Evolutionary conservation across 2,329 filamentous ascomycete genomes (phyloP).

Genomic region (Cordyceps javanica): DNA sequence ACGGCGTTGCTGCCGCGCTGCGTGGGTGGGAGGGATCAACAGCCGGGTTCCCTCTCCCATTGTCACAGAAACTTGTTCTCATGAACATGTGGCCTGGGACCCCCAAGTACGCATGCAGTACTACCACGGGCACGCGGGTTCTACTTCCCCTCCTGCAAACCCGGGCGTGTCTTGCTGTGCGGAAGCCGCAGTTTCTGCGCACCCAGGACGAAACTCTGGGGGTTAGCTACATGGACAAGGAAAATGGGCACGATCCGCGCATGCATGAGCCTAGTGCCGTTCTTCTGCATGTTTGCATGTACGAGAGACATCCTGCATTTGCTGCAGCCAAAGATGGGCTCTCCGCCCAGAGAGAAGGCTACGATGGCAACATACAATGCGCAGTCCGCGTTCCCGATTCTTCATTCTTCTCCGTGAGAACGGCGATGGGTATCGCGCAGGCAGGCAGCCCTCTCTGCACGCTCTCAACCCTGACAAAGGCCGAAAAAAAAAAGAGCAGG

Average conservation of each 20-base stretch:
- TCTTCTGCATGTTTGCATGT: not conserved
- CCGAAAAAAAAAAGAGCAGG: not conserved
- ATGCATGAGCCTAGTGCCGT: not conserved
- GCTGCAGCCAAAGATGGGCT: not conserved
- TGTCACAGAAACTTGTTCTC: not conserved
- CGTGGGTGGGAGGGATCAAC: too few species aligned
- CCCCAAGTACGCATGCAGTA: not conserved
- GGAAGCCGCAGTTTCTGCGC: not conserved
- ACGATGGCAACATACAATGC: too few species aligned
- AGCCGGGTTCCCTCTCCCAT: not conserved
- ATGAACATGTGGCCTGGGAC: not conserved
- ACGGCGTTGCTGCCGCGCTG: too few species aligned
- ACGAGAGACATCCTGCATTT: not conserved
- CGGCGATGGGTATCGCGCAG: too few species aligned
- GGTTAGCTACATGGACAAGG: too few species aligned
- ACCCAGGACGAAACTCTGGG: too few species aligned
- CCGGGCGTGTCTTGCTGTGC: not conserved
- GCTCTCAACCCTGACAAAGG: not conserved
- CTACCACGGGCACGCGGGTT: not conserved
- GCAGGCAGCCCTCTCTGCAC: not conserved
- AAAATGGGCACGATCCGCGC: not conserved
- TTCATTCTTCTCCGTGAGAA: too few species aligned
- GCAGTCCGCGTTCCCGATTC: too few species aligned
- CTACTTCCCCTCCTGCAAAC: not conserved
- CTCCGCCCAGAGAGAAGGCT: too few species aligned